Percentiles rank a stretch among this genome's conserved stretches.
Evolutionary conservation across 192 early-diverging fungal species (phyloP).

Genomic region (Dissophora globulifera): DNA sequence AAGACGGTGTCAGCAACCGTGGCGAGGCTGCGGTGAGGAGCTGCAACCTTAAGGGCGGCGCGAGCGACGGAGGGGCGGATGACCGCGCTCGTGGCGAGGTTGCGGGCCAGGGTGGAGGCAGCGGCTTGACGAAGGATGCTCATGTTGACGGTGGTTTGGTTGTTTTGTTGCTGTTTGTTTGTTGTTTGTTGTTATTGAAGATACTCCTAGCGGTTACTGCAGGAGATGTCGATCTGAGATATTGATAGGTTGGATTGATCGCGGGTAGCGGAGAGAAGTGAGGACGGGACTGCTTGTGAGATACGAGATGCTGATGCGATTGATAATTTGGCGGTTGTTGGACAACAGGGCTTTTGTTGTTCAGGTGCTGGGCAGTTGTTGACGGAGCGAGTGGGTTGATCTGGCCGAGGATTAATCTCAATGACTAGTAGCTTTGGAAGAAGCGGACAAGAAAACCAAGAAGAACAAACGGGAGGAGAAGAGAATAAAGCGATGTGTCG

Average conservation of each 20-base stretch:
- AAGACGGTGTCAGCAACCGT: conserved; percentile 68
- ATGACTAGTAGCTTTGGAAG: conserved; percentile 33
- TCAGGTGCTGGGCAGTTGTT: not conserved
- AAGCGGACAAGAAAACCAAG: not conserved
- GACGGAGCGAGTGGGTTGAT: not conserved
- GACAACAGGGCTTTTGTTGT: not conserved
- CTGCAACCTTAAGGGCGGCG: conserved; percentile 14
- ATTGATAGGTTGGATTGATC: not conserved
- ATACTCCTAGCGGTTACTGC: not conserved
- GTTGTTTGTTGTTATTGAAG: conserved; percentile 7
- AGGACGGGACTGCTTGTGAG: conserved; percentile 30
- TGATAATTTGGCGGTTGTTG: conserved; percentile 22
- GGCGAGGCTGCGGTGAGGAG: conserved; percentile 51
- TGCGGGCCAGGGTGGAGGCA: conserved; percentile 19
- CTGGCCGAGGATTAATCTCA: conserved; percentile 19
- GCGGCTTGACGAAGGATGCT: conserved; percentile 22
- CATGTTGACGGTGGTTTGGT: conserved; percentile 26
- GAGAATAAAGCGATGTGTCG: not conserved
- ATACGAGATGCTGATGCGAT: conserved; percentile 22
- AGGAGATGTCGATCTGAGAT: not conserved
- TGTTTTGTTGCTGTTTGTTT: conserved; percentile 6
- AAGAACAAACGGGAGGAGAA: not conserved
- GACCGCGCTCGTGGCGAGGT: conserved; percentile 6
- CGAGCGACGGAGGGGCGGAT: conserved; percentile 19
- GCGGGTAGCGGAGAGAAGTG: not conserved